Evolutionary conservation across 805 yeast species (phyloP), one percentile per base, ranked within the genome.

Genomic region (Candida endomychidarum): DNA sequence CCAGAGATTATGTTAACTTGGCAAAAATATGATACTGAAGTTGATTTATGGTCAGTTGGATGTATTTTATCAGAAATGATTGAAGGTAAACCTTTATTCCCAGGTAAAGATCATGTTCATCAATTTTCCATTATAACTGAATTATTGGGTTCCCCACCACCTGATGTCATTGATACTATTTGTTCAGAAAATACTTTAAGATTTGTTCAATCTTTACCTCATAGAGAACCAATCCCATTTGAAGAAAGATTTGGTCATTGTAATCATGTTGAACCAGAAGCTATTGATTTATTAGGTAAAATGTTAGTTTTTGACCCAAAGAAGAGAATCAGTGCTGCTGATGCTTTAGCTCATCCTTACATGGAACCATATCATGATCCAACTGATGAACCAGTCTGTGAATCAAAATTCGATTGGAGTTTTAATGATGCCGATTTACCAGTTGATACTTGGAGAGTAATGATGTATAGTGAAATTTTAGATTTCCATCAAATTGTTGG

Each of bases 1-100:
- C 99, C 99, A 2, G 99, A 91, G 61, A 91, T 91, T 63, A 91
- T 91, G 99, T 76, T 91, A 49, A 89, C 97, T 19, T 91, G 98
- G 98, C 99, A 91, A 62, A 88, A 91, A 59, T 91, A 91, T 65
- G 96, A 90, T 57, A 83, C 87, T 7, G 97, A 90, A 65, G 98
- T 91, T 26, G 99, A 91, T 63, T 86, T 91, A 53, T 91, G 99
- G 99, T 84, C 95, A 16, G 96, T 95, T 8, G 99, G 96, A 16
- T 91, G 99, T 67, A 90, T 91, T 42, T 86, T 91, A 56, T 93
- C 97, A 7, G 99, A 91, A 61, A 91, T 91, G 96, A 85, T 91
- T 50, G 96, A 90, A 61, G 96, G 96, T 8, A 88, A 87, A 62
- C 98, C 99, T 2, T 72, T 91, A 32, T 91, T 91, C 75, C 99